phyloP scores from a whole-genome alignment of 2,329 filamentous ascomycete species.

The Monilinia polystroma region DNA sequence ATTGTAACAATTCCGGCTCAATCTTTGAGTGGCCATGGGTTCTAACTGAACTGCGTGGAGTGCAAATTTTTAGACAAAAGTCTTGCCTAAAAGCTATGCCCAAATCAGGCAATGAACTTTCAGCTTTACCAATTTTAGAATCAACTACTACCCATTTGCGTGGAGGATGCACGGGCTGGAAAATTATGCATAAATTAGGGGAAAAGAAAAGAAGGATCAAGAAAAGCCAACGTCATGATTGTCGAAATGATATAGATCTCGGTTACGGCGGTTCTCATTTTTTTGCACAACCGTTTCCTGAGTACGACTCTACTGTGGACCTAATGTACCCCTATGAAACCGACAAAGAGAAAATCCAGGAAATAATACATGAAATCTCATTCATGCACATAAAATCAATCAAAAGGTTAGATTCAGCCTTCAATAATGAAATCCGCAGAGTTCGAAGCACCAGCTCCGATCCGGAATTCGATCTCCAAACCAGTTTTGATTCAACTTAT shows the following conservation, averaged over 20 bases:
- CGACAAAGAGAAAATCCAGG: neutral
- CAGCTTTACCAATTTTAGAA: neutral
- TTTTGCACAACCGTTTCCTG: neutral
- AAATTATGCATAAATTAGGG: too few relatives aligned
- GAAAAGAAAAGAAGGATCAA: neutral
- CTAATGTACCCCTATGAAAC: neutral
- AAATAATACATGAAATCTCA: neutral
- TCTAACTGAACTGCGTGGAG: neutral
- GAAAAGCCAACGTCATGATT: neutral
- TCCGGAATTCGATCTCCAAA: neutral
- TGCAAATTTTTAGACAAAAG: neutral
- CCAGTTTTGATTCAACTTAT: too few relatives aligned
- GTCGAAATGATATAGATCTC: neutral
- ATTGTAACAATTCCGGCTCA: neutral
- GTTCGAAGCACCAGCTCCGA: neutral
- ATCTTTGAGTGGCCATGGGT: constrained; percentile 12
- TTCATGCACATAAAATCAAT: neutral
- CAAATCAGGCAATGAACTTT: neutral
- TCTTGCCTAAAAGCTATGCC: neutral
- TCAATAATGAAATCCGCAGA: neutral
- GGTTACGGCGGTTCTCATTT: constrained; percentile 6
- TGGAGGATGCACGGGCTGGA: neutral
- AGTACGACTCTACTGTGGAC: neutral
- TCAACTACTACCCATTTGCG: neutral
- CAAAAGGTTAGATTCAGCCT: neutral